These are phyloP conservation scores for Metschnikowia proteae DNA, from an alignment of 805 yeast genomes.

Conservation along the genomic window DNA sequence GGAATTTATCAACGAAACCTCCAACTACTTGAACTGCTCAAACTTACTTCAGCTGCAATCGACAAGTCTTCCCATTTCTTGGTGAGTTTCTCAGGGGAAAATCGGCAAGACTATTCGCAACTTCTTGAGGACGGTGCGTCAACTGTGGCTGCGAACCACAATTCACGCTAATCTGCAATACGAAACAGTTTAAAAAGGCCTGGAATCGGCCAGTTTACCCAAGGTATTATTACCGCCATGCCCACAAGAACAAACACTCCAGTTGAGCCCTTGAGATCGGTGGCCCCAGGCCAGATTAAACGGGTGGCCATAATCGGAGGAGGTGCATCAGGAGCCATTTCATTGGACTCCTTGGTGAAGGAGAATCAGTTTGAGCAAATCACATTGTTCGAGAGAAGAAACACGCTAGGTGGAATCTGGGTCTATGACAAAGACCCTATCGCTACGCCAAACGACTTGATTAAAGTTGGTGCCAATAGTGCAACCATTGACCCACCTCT, in stretches of 20 bases:
- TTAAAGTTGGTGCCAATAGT: constrained; percentile 20
- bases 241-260: neutral
- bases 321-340: constrained; percentile 49
- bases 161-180: neutral
- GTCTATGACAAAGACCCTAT: constrained; percentile 23
- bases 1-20: no score
- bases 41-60: no score
- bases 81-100: neutral
- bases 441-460: constrained; percentile 12
- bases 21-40: no score
- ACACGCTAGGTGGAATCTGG: constrained; percentile 44
- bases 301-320: constrained; percentile 46
- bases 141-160: constrained; percentile 17
- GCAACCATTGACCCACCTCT: constrained; percentile 25
- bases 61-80: neutral
- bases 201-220: neutral
- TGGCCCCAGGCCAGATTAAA: constrained; percentile 12
- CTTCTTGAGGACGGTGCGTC: neutral
- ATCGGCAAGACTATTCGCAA: neutral
- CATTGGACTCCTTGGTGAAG: constrained; percentile 35
- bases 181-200: neutral
- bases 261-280: neutral
- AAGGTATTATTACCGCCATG: neutral
- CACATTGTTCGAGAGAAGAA: constrained; percentile 40
- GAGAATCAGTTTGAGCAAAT: constrained; percentile 32